These are phyloP conservation scores for Neurospora crassa DNA, from an alignment of 2,329 filamentous ascomycete species.

Conservation along the genomic window DNA sequence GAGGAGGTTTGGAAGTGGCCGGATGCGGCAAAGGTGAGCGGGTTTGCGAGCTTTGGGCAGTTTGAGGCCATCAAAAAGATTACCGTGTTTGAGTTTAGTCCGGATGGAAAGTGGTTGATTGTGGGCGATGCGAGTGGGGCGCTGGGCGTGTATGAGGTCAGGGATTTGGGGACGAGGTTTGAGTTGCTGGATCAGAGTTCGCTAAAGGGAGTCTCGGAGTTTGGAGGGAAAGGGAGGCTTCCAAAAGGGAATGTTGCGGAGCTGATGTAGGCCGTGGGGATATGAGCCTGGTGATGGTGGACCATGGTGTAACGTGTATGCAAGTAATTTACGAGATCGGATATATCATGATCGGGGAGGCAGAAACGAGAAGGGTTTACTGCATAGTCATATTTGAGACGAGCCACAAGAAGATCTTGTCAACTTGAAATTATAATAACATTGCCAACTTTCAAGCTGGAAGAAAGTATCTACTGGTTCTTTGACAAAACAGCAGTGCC, in stretches of 20 bases:
- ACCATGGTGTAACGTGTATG: background rate
- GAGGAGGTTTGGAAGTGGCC: conserved; percentile 18
- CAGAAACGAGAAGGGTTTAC: background rate
- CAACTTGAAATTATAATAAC: too few species aligned
- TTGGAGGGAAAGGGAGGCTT: background rate
- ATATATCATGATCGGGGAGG: background rate
- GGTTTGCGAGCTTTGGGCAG: conserved; percentile 13
- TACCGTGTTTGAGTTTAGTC: conserved; percentile 18
- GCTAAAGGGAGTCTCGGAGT: background rate
- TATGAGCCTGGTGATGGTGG: background rate
- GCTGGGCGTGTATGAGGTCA: conserved; percentile 15
- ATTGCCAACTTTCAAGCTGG: too few species aligned
- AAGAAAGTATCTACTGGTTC: background rate
- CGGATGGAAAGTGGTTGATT: conserved; percentile 12
- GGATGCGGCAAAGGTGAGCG: conserved; percentile 3
- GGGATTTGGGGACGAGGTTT: conserved; percentile 8
- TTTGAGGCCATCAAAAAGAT: conserved; percentile 12
- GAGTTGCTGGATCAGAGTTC: conserved; percentile 8
- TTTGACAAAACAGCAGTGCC: background rate
- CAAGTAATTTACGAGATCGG: background rate
- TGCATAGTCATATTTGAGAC: background rate
- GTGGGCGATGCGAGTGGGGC: conserved; percentile 12
- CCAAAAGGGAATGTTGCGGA: background rate
- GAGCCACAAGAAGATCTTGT: background rate
- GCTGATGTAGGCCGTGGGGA: background rate